Base-by-base conservation (phyloP, 2,329 filamentous ascomycete species). In the Fusarium abutilonis region DNA sequence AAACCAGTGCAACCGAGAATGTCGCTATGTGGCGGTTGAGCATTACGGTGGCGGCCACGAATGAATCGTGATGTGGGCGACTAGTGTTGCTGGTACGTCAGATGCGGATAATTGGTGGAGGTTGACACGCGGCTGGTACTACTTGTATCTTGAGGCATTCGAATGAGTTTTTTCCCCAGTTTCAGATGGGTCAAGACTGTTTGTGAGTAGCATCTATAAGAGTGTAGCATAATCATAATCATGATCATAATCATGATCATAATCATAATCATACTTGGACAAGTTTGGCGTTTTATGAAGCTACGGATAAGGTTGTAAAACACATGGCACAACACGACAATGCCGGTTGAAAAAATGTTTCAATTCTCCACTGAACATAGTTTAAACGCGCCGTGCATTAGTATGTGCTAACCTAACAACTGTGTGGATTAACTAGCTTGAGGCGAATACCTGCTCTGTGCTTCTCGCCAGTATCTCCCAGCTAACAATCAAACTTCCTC, bases 31-130 rank as follows among this genome's bases (percentile, higher is more conserved):
- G 56, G 56, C 56, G 56, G 43, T 32, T 23, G 39, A 28, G 19
- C 36, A 28, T 39, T 28, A 17, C 17, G 17, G n/a, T 47, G 43
- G 56, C 48, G 56, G 56, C 40, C 19, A 54, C 17, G 13, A 48
- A 55, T 40, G 56, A 60, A 42, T 60, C 56, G 56, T 60, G 38
- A 60, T 60, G 56, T 60, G 56, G 56, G 56, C 36, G 21, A 19
- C 19, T n/a, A 40, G 21, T 40, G 43, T 31, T 17, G 31, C 53
- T 40, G 43, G 31, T 60, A 54, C 56, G 56, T 59, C 56, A 55
- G 41, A 42, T 59, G 26, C 15, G 11, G 40, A 34, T 21, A 28
- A 17, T 26, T 46, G 19, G 45, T 54, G 48, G 55, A 60, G 56
- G 56, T 60, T 55, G 56, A 60, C 56, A 60, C 56, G 56, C 56